Evolutionary conservation across 805 yeast species (phyloP), one percentile per base, ranked within the genome.

Genomic region (Kodamaea kakaduensis): DNA sequence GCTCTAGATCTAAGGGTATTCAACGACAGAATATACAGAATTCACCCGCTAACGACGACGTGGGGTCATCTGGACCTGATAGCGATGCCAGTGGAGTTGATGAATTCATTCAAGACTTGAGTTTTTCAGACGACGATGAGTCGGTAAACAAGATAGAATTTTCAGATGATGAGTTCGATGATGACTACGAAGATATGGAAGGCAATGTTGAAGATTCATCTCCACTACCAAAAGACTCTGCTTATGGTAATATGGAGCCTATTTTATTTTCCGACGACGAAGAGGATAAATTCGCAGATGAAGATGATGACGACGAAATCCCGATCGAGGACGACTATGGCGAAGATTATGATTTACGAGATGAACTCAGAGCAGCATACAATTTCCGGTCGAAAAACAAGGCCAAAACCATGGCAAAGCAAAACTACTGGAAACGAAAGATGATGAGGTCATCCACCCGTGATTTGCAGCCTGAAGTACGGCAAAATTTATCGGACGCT

Each of bases 381-480:
- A 80, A 80, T 45, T 78, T 82, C 57, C 73, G 68, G 46, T 64
- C 67, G 1, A 77, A 69, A 47, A 47, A 44, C 19, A 48, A 50
- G 35, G 59, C 62, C 34, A 25, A 28, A 23, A 22, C 10, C 6
- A 15, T 12, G 4, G 14, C 10, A 9, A 52, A 45, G 18, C 38
- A 55, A 42, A 59, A 59, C 46, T 36, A 54, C 48, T 46, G 67
- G 50, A 59, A 63, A 41, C 50, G 72, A 9, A 61, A 57, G 42
- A 56, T 65, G 45, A 58, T 52, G 50, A 38, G 51, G 19, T 50
- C 50, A 16, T 38, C 72, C 16, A 54, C 64, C 24, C 58, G 68
- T 32, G 75, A 75, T 16, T 48, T 78, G 42, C 81, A 81, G 45
- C 96, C 89, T 0, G 95, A 84, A 54, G 84, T 86, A 3, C 68